A percentile compares a stretch with the other conserved stretches of the same genome.
phyloP scores from a whole-genome alignment of 2,329 filamentous ascomycete species.

The Claviceps capensis region DNA sequence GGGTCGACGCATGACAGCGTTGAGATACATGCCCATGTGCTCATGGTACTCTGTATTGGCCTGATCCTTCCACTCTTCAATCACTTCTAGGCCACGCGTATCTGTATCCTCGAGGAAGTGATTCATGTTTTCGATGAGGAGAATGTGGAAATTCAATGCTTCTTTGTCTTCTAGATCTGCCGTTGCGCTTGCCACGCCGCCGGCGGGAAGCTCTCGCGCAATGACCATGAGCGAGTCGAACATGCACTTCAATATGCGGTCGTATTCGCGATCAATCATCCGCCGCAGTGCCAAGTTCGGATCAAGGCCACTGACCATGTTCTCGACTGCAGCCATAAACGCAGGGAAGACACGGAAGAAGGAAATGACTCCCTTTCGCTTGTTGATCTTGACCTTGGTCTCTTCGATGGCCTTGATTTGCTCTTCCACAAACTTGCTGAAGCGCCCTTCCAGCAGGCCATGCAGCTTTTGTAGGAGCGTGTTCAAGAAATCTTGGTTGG shows the following conservation, averaged over 20 bases:
- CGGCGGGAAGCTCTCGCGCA: slow-evolving; percentile 53
- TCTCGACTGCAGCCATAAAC: slow-evolving; percentile 73
- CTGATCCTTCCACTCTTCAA: slow-evolving; percentile 71
- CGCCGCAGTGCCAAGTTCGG: slow-evolving; percentile 50
- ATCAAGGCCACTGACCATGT: slow-evolving; percentile 54
- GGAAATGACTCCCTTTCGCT: slow-evolving; percentile 88
- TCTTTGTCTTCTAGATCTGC: slow-evolving; percentile 78
- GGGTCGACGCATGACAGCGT: slow-evolving; percentile 76
- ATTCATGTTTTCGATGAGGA: slow-evolving; percentile 98
- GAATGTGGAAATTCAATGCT: slow-evolving; percentile 90
- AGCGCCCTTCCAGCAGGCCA: slow-evolving; percentile 57
- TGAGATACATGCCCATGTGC: slow-evolving; percentile 78
- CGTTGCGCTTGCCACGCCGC: slow-evolving; percentile 27
- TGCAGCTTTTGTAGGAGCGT: slow-evolving; percentile 69
- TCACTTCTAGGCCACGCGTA: slow-evolving; percentile 54
- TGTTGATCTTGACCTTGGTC: slow-evolving; percentile 97
- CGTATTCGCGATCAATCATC: slow-evolving; percentile 76
- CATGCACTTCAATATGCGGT: slow-evolving; percentile 84
- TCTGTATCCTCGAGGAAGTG: slow-evolving; percentile 91
- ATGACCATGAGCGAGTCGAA: slow-evolving; percentile 95
- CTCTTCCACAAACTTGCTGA: slow-evolving; percentile 83
- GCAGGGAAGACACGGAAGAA: slow-evolving; percentile 90
- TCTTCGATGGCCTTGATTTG: slow-evolving; percentile 94
- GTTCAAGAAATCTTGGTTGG: slow-evolving; percentile 84
- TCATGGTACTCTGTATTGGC: slow-evolving; percentile 69